These are phyloP conservation scores for Sarcodon sp. DNA, from an alignment of 768 basidiomycete genomes.

Conservation along the genomic window DNA sequence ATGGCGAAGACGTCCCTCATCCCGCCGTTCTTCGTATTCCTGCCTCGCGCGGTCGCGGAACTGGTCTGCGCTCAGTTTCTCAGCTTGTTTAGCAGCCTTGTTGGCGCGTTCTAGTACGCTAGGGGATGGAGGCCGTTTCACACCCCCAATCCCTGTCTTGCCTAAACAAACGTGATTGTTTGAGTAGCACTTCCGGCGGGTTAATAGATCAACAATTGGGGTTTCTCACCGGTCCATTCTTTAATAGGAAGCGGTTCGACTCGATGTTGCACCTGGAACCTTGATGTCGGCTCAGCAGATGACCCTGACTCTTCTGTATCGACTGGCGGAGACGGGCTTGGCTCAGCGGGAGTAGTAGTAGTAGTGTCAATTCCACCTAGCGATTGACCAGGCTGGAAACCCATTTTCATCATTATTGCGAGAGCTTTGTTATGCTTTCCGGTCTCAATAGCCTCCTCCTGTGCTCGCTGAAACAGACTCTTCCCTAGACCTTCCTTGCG, in stretches of 20 bases:
- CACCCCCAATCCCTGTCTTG: conserved; percentile 60
- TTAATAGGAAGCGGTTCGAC: conserved; percentile 61
- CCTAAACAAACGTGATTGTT: conserved; percentile 28
- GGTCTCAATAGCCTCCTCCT: conserved; percentile 38
- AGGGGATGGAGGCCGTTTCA: conserved; percentile 61
- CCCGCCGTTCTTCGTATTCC: conserved; percentile 67
- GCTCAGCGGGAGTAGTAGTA: background rate
- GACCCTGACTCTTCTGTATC: background rate
- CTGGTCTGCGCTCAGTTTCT: conserved; percentile 36
- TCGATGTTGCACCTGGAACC: conserved; percentile 23
- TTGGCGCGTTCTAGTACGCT: conserved; percentile 47
- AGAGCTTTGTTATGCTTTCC: conserved; percentile 61
- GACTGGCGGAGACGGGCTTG: background rate
- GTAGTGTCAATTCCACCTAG: conserved; percentile 32
- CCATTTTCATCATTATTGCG: conserved; percentile 91
- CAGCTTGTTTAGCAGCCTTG: conserved; percentile 58
- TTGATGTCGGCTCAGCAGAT: conserved; percentile 3
- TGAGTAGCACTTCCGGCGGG: background rate
- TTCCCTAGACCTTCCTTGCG: conserved; percentile 67
- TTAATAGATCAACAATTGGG: background rate
- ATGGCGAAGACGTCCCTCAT: conserved; percentile 54
- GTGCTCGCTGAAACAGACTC: conserved; percentile 69
- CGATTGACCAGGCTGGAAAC: conserved; percentile 75
- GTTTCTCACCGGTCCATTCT: conserved; percentile 66
- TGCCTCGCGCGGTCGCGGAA: conserved; percentile 61